Percentiles rank a stretch among this genome's conserved stretches.
phyloP scores from a whole-genome alignment of 768 basidiomycete species.

The Kwoniella sp. region DNA sequence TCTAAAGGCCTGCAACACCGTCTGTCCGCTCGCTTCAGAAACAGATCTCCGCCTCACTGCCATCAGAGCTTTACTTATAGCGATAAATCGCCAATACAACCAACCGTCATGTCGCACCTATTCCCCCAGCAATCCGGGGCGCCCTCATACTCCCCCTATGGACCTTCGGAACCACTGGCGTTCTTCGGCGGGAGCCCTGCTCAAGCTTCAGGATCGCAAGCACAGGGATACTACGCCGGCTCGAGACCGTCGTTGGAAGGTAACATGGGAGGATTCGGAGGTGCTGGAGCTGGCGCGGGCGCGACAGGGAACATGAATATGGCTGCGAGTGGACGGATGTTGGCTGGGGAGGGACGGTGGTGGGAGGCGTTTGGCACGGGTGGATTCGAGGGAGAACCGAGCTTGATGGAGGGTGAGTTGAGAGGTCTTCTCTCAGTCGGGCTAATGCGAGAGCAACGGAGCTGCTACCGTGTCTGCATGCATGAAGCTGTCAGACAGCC shows the following conservation, averaged over 20 bases:
- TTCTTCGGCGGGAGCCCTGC: conserved; percentile 44
- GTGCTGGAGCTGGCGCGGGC: conserved; percentile 61
- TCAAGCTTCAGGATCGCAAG: conserved; percentile 18
- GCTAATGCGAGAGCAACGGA: too few relatives aligned
- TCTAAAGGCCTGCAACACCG: too few relatives aligned
- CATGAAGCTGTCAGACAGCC: not conserved
- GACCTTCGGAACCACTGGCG: conserved; percentile 48
- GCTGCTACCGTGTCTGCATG: not conserved
- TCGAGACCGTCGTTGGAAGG: conserved; percentile 40
- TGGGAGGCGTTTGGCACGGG: conserved; percentile 96
- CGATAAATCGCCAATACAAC: too few relatives aligned
- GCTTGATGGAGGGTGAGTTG: conserved; percentile 82
- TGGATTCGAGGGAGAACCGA: conserved; percentile 93
- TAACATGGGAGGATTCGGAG: conserved; percentile 30
- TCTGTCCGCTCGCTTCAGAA: too few relatives aligned
- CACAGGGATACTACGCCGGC: conserved; percentile 43
- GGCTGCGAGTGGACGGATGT: conserved; percentile 60
- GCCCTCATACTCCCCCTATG: conserved; percentile 25
- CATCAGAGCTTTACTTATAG: too few relatives aligned
- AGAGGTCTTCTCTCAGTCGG: too few relatives aligned
- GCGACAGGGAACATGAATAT: conserved; percentile 55
- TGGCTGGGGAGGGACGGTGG: conserved; percentile 76
- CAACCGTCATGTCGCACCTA: conserved; percentile 33
- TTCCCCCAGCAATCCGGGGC: conserved; percentile 23
- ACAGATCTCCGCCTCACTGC: too few relatives aligned